Percentiles rank a stretch among this genome's conserved stretches.
phyloP scores from a whole-genome alignment of 73 alveolate genomes.

The Loxodes magnus region DNA sequence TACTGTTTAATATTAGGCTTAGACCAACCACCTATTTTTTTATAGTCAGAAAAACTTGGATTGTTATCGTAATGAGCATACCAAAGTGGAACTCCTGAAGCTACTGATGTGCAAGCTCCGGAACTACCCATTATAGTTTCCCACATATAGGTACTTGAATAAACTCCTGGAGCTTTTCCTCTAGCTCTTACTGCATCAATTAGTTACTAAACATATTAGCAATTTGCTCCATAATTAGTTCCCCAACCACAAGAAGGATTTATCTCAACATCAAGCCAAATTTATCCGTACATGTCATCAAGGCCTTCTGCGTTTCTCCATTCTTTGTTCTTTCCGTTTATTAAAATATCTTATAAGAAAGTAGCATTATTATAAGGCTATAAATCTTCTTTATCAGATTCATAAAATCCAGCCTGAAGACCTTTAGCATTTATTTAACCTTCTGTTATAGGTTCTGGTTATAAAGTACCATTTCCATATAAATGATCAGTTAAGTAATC shows the following conservation, averaged over 20 bases:
- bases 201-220: constrained; percentile 29
- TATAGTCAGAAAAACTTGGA: constrained; percentile 49
- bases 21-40: constrained; percentile 62
- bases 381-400: too few relatives aligned
- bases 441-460: too few relatives aligned
- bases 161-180: constrained; percentile 52
- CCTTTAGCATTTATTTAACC: too few relatives aligned
- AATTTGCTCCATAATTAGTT: constrained; percentile 32
- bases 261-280: constrained; percentile 72
- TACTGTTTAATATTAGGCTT: constrained; percentile 55
- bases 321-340: too few relatives aligned
- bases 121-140: constrained; percentile 53
- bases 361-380: too few relatives aligned
- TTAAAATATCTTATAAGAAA: too few relatives aligned
- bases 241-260: constrained; percentile 52
- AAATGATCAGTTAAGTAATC: not conserved
- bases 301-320: too few relatives aligned
- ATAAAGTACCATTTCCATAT: too few relatives aligned
- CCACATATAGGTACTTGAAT: constrained; percentile 47
- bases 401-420: too few relatives aligned
- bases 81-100: constrained; percentile 46
- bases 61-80: constrained; percentile 68
- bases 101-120: constrained; percentile 24
- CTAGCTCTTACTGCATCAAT: constrained; percentile 21
- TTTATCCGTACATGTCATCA: constrained; percentile 39